Percentiles rank a stretch among this genome's conserved stretches.
Evolutionary conservation across 192 early-diverging fungal genomes (phyloP).

Genomic region (Backusella morwellensis): DNA sequence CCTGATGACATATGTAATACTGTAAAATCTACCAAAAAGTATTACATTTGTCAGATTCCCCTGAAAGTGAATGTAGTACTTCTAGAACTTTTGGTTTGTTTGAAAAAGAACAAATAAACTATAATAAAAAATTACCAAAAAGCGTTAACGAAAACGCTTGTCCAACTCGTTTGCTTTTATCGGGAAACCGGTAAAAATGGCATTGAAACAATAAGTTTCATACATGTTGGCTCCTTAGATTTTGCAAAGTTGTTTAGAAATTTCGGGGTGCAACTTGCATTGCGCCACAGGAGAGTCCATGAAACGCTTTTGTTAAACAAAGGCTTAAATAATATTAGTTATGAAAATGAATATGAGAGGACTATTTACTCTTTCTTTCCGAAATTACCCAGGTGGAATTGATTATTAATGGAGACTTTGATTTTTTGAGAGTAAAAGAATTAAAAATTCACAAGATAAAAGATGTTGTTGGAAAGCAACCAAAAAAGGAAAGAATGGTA

Average conservation of each 20-base stretch:
- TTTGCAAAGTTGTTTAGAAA: background rate
- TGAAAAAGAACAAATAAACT: background rate
- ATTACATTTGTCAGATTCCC: too few species aligned
- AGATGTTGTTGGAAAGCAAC: background rate
- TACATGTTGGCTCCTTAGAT: background rate
- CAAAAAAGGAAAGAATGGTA: background rate
- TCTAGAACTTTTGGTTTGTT: background rate
- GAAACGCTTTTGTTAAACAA: background rate
- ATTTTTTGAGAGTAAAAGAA: background rate
- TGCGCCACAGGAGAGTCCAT: background rate
- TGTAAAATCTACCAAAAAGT: too few species aligned
- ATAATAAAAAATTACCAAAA: background rate
- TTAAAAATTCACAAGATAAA: background rate
- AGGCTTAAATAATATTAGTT: background rate
- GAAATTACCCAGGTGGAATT: background rate
- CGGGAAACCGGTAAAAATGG: background rate
- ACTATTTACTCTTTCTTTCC: background rate
- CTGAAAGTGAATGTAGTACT: too few species aligned
- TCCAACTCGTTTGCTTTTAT: background rate
- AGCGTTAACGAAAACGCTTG: background rate
- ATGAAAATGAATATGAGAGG: background rate
- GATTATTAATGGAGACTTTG: background rate
- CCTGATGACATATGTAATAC: too few species aligned
- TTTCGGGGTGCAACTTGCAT: background rate
- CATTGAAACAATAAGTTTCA: background rate